These are phyloP conservation scores for Aspergillus pseudonomiae DNA, from an alignment of 2,329 filamentous ascomycete species.

Conservation along the genomic window DNA sequence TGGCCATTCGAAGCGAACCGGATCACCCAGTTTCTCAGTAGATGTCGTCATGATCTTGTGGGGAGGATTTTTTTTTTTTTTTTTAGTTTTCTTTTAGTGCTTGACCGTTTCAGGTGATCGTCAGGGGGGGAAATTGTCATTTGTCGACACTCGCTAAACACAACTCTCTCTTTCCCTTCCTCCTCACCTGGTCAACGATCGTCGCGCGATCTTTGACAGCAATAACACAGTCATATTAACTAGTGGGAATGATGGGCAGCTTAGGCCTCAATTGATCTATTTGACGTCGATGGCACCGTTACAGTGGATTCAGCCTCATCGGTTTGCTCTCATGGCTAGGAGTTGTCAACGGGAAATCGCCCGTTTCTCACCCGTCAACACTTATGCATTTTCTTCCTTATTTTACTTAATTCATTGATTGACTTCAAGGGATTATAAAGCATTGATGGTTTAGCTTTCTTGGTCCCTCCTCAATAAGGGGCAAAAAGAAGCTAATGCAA, in stretches of 20 bases:
- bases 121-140: background rate
- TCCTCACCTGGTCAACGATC: background rate
- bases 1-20: background rate
- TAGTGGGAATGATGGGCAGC: background rate
- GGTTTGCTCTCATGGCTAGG: background rate
- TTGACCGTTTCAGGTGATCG: background rate
- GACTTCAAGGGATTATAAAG: background rate
- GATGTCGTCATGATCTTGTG: background rate
- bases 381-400: background rate
- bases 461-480: background rate
- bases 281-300: background rate
- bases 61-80: too few relatives aligned
- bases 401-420: background rate
- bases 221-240: background rate
- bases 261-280: background rate
- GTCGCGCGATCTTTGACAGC: background rate
- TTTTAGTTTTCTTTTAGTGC: background rate
- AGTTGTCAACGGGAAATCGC: background rate
- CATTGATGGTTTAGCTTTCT: too few relatives aligned
- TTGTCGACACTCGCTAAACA: background rate
- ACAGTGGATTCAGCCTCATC: background rate
- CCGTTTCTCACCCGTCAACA: background rate
- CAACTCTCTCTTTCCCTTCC: background rate
- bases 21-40: too few relatives aligned
- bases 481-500: background rate